Base-by-base conservation (phyloP, 257 asterid species). In the Nicotiana tabacum region DNA sequence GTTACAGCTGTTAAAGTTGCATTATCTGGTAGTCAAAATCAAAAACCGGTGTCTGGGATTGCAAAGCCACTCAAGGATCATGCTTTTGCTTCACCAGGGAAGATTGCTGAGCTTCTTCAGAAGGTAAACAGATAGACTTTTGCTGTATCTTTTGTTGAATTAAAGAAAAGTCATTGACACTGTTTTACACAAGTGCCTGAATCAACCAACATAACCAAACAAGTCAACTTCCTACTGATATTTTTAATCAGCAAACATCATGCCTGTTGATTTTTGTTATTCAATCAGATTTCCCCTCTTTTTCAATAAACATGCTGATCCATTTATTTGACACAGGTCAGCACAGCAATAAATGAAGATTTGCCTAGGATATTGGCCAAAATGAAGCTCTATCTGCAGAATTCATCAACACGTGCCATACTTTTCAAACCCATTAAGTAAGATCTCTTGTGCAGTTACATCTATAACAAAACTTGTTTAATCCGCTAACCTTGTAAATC, bases 351-450 rank as follows among this genome's bases (percentile, higher is more conserved):
- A 72, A 89, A 96, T 85, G 91, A 92, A 83, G 98, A 94, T 84
- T 92, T 96, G 84, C 98, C 98, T 0, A 86, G 66, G 78, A 95
- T 94, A 61, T 90, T 90, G 97, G 86, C 64, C n/a, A 96, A 93
- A 89, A 91, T 96, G 99, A 94, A 92, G 91, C 97, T 96, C 85
- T 96, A 96, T 90, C 94, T 96, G 87, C 99, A 93, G 87, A 94
- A 94, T 83, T 92, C 97, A 37, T 91, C 97, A 3, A 96, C 99
- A 3, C 97, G 98, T 1, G 95, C 97, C 29, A 94, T 96, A 86
- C 98, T 96, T 82, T 96, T 93, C 89, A 93, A 88, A 87, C 99
- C 99, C 64, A 96, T 96, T 55, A 94, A 95, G 99, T 96, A 94
- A 33, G 95, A 83, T 67, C 80, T 74, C 16, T 74, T 51, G 62